Evolutionary conservation across 352 stramenopile species (phyloP).

Genomic region (Globisporangium viniferum): DNA sequence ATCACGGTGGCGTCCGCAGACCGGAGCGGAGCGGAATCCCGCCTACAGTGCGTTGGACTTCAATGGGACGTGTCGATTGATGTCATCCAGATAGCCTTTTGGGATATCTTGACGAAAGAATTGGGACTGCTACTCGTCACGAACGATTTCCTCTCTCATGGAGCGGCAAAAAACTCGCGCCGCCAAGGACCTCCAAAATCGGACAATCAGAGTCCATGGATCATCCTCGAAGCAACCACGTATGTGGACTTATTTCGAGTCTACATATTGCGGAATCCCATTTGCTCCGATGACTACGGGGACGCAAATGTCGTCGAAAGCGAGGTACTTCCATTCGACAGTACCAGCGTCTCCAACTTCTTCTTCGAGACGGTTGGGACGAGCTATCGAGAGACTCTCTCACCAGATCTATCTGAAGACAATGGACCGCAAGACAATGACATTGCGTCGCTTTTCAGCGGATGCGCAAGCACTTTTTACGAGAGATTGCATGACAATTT

Average conservation of each 20-base stretch:
- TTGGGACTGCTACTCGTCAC: conserved; percentile 42
- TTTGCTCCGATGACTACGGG: conserved; percentile 7
- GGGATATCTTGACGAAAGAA: conserved; percentile 59
- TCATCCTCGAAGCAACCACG: conserved; percentile 50
- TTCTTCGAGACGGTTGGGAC: conserved; percentile 61
- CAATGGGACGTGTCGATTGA: conserved; percentile 70
- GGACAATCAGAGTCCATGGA: conserved; percentile 24
- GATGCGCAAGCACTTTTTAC: conserved; percentile 20
- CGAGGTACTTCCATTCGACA: conserved; percentile 27
- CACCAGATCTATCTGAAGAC: conserved; percentile 14
- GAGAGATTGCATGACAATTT: conserved; percentile 56
- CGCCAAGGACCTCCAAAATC: background rate
- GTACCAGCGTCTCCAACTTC: conserved; percentile 39
- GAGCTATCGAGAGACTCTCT: conserved; percentile 46
- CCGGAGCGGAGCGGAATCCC: background rate
- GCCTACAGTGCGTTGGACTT: conserved; percentile 38
- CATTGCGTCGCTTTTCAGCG: conserved; percentile 27
- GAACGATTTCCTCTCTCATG: conserved; percentile 60
- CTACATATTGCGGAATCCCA: conserved; percentile 47
- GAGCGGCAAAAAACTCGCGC: conserved; percentile 21
- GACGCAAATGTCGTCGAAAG: conserved; percentile 11
- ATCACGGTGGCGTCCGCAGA: background rate
- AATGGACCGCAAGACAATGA: conserved; percentile 23
- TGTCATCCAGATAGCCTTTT: conserved; percentile 58
- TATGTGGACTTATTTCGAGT: conserved; percentile 55